A percentile compares a stretch with the other conserved stretches of the same genome.
phyloP scores from a whole-genome alignment of 768 basidiomycete species.

The Strobilomyces confusus region DNA sequence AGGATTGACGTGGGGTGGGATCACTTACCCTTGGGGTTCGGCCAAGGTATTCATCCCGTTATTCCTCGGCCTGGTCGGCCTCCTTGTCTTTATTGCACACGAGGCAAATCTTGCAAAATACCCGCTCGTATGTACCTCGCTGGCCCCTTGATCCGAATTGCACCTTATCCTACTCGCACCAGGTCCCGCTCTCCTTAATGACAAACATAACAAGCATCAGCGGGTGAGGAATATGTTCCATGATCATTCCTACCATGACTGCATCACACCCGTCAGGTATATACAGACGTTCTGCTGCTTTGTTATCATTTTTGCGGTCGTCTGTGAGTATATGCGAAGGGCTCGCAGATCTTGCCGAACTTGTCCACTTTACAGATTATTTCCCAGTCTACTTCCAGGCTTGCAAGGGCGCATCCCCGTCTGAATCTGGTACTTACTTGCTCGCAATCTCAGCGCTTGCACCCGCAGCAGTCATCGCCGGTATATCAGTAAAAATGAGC shows the following conservation, averaged over 20 bases:
- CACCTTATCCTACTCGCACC: neutral
- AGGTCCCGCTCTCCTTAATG: slow-evolving; percentile 12
- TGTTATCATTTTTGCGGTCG: neutral
- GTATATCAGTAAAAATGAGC: slow-evolving; percentile 27
- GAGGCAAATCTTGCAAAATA: slow-evolving; percentile 31
- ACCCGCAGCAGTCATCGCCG: slow-evolving; percentile 30
- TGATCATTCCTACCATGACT: neutral
- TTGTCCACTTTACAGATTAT: neutral
- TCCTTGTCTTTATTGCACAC: slow-evolving; percentile 38
- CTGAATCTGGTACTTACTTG: slow-evolving; percentile 25
- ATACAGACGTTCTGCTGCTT: neutral
- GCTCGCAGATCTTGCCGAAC: neutral
- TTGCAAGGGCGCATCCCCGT: slow-evolving; percentile 32
- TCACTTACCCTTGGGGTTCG: slow-evolving; percentile 40
- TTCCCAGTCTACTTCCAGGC: slow-evolving; percentile 44
- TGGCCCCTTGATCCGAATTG: no score
- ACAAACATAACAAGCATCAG: slow-evolving; percentile 30
- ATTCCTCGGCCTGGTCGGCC: slow-evolving; percentile 36
- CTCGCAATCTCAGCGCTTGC: slow-evolving; percentile 22
- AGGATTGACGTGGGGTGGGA: slow-evolving; percentile 48
- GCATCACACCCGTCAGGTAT: neutral
- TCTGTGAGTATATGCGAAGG: slow-evolving; percentile 19
- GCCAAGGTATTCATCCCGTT: slow-evolving; percentile 40
- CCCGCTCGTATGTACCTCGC: slow-evolving; percentile 27
- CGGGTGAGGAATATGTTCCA: slow-evolving; percentile 13